Evolutionary conservation across 2,329 filamentous ascomycete species (phyloP), one percentile per base, ranked within the genome.

Genomic region (Rhytidhysteron rufulum): DNA sequence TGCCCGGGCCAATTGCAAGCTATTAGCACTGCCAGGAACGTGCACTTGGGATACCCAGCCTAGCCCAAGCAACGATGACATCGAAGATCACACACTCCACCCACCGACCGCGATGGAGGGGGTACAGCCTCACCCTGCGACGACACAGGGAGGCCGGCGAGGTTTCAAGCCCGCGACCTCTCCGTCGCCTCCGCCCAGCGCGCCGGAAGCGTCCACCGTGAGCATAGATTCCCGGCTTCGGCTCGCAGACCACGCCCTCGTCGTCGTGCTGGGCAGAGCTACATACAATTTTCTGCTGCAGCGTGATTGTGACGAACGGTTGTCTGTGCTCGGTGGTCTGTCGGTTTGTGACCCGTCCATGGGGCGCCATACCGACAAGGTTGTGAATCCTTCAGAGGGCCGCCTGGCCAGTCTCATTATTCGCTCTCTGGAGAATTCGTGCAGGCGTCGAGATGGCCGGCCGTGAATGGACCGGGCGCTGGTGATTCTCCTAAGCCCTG

Each of bases 1-100:
- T 47, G 56, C 53, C 58, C 58, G 58, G 58, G 48, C 60, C 54
- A 58, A 53, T 58, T 48, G 51, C 51, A 50, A 15, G 50, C 51
- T 41, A 43, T 41, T 31, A 33, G 33, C 31, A 34, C 40, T 40
- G 45, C 54, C 58, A 57, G 60, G 58, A 58, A 62, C 59, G 45
- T 47, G 43, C 43, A 49, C 48, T 54, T 56, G 58, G 58, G 57
- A 27, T 19, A 11, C 35, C 34, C 15, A 17, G 35, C 24, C 24
- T 27, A 36, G 34, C 21, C 34, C 34, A 11, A 19, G 8, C 11
- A 36, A 13, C 34, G 35, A 35, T 35, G 19, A 21, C 33, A 35
- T 35, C 18, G 31, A 33, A 5, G 31, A 33, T 33, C 31, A 11
- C 15, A 5, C 18, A 10, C 31, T 17, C 31, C 7, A 27, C 13